phyloP scores from a whole-genome alignment of 2,329 filamentous ascomycete genomes.

The Colletotrichum theobromicola region DNA sequence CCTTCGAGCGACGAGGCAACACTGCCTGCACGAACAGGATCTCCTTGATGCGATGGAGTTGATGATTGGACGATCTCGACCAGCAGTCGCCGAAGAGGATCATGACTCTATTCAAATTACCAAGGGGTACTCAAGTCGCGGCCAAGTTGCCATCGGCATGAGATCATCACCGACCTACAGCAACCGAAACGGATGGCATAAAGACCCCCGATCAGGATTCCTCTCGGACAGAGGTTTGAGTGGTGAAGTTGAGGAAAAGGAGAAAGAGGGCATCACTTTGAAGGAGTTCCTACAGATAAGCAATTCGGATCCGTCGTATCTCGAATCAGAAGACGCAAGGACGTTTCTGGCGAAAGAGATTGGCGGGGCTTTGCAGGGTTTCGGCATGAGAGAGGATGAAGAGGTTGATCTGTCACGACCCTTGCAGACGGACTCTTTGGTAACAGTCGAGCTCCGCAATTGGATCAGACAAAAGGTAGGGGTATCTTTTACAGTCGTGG shows the following conservation, averaged over 20 bases:
- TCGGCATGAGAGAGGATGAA: constrained; percentile 22
- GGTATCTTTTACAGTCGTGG: constrained; percentile 6
- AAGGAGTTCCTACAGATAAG: neutral
- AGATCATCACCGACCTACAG: neutral
- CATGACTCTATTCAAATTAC: no score
- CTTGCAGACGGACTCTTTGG: constrained; percentile 26
- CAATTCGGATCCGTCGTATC: neutral
- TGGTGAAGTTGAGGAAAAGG: constrained; percentile 1
- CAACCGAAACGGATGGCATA: constrained; percentile 21
- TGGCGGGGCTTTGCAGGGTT: neutral
- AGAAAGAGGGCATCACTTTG: neutral
- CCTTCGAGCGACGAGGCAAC: constrained; percentile 5
- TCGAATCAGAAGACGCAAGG: neutral
- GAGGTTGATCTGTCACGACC: neutral
- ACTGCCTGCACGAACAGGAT: constrained; percentile 24
- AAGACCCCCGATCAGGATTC: constrained; percentile 26
- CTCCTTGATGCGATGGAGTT: constrained; percentile 20
- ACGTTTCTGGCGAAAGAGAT: constrained; percentile 5
- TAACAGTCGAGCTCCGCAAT: constrained; percentile 26
- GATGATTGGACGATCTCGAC: constrained; percentile 6
- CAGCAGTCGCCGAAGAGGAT: neutral
- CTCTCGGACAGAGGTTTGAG: neutral
- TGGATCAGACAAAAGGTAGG: constrained; percentile 26
- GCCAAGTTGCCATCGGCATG: constrained; percentile 22
- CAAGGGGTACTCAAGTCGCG: constrained; percentile 14